Evolutionary conservation across 345 rosid species (phyloP).

Genomic region (Eutrema yunnanense): DNA sequence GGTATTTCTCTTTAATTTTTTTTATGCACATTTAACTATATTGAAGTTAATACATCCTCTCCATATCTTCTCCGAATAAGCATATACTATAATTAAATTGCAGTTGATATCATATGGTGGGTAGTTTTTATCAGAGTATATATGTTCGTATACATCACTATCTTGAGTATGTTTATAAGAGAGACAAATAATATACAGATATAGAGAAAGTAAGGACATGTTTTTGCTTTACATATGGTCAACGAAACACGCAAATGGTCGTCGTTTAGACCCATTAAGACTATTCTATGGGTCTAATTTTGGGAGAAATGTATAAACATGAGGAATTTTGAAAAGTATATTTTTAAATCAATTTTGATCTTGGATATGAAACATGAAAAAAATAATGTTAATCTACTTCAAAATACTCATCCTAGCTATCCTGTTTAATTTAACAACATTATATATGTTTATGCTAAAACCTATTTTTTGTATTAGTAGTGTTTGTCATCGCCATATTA

Average conservation of each 20-base stretch:
- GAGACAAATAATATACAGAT: constrained; percentile 6
- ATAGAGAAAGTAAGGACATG: neutral
- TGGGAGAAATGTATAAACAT: neutral
- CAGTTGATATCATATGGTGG: neutral
- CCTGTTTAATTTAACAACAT: neutral
- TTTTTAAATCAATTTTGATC: neutral
- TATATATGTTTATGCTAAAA: neutral
- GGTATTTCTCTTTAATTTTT: too few species aligned
- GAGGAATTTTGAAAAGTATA: neutral
- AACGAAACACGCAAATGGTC: constrained; percentile 17
- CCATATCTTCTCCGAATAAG: neutral
- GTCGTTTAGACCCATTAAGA: constrained; percentile 11
- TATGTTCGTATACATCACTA: neutral
- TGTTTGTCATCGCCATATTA: too few species aligned
- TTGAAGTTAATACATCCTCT: neutral
- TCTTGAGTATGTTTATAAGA: neutral
- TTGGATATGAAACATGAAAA: neutral
- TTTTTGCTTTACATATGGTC: constrained; percentile 17
- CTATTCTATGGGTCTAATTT: neutral
- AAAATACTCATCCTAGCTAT: neutral
- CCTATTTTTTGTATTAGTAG: too few species aligned
- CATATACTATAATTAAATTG: constrained; percentile 2
- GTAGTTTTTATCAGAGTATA: constrained; percentile 8
- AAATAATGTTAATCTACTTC: neutral
- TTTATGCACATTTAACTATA: neutral